Base-by-base conservation (phyloP, 164 flowering plant genomes). In the Nymphaea colorata region DNA sequence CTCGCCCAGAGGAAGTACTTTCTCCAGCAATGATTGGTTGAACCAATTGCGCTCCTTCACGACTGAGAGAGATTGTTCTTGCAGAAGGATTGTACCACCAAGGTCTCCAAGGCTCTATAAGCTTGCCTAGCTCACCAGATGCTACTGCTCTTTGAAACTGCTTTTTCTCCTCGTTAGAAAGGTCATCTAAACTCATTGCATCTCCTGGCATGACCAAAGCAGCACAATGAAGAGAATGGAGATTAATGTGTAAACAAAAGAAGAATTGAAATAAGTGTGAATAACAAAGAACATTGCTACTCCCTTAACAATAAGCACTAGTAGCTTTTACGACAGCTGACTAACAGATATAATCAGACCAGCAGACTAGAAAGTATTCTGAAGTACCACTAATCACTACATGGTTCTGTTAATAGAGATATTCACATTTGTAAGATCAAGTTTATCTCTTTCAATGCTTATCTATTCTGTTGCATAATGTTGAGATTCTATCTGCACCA, bases 11-110 rank as follows among this genome's bases (percentile, higher is more conserved):
- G 57, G 8, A 51, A 15, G 57, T 51, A 51, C 3, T 51, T 51
- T 14, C 55, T 47, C 57, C 14, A 51, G 36, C 14, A 51, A 15
- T 51, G 42, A 87, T 69, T 42, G 86, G 86, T 73, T 82, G 86
- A 60, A 94, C 73, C 17, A 90, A 92, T 53, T 73, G 83, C 55
- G 84, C 79, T 65, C 96, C 98, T 62, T 82, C 87, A 44, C 64
- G 73, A 72, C 89, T 79, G 36, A 91, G 87, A 61, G 78, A 72
- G 11, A 94, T 70, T 64, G 70, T 76, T 66, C 78, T 77, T 43
- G 98, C 93, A 67, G 91, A 81, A 71, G 90, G 87, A 70, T 76
- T 87, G 68, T 78, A 73, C 99, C 99, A 94, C 99, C 98, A 92
- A 41, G 99, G 98, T 4, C 83, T 86, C 98, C 99, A 94, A 16